phyloP scores from a whole-genome alignment of 345 rosid genomes.

The Citrus mangshanensis region DNA sequence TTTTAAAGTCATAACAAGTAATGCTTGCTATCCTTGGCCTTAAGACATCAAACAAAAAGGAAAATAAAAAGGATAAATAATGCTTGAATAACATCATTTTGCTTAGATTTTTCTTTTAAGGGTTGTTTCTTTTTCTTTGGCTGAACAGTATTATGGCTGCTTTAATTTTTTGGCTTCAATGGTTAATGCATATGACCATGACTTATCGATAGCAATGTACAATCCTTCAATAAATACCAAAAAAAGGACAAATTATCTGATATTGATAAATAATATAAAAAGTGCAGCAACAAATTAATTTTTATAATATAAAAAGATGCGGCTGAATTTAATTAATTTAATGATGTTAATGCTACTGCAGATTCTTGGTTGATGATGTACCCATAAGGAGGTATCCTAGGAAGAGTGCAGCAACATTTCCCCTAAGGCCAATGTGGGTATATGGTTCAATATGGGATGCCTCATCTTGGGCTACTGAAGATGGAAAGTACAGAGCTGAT shows the following conservation, averaged over 20 bases:
- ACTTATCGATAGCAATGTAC: not conserved
- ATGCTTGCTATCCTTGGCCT: not conserved
- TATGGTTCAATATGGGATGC: constrained; percentile 99
- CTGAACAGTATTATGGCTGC: not conserved
- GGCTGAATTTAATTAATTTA: not conserved
- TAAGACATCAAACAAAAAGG: not conserved
- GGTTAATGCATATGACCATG: not conserved
- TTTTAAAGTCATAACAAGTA: not conserved
- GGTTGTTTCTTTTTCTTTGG: not conserved
- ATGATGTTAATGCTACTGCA: constrained; percentile 16
- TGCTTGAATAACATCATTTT: not conserved
- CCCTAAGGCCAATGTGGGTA: constrained; percentile 91
- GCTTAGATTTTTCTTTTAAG: not conserved
- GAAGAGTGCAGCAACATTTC: constrained; percentile 74
- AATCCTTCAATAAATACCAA: not conserved
- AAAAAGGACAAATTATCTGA: not conserved
- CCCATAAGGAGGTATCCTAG: constrained; percentile 90
- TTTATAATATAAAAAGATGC: not conserved
- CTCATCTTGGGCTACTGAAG: constrained; percentile 95
- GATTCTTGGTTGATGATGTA: constrained; percentile 93
- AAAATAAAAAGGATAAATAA: not conserved
- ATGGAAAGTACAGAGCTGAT: constrained; percentile 93
- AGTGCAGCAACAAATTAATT: not conserved
- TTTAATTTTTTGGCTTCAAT: not conserved
- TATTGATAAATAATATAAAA: not conserved